Evolutionary conservation across 257 asterid genomes (phyloP).

Genomic region (Scutellaria minor): DNA sequence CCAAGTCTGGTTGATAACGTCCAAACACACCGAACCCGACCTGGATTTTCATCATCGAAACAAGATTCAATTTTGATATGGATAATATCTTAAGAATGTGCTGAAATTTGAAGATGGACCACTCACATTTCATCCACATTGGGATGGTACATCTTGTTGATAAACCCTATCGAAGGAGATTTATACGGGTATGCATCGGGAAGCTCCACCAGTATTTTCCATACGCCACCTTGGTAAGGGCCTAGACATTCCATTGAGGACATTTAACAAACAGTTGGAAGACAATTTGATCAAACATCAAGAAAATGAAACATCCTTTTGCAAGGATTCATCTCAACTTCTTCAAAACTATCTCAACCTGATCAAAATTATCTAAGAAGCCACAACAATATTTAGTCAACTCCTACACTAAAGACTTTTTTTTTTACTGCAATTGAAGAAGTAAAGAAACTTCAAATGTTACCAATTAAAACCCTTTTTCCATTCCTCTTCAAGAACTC

Average conservation of each 20-base stretch:
- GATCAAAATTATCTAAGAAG: neutral
- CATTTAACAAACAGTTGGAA: conserved; percentile 23
- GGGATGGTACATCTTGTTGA: conserved; percentile 94
- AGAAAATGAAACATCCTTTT: neutral
- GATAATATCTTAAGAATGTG: neutral
- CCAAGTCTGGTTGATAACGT: conserved; percentile 98
- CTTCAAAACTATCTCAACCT: conserved; percentile 1
- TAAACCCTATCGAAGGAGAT: conserved; percentile 95
- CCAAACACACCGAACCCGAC: conserved; percentile 97
- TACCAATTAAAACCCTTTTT: neutral
- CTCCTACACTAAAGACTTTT: neutral
- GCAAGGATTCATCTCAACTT: conserved; percentile 12
- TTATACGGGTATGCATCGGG: conserved; percentile 97
- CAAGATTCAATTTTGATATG: conserved; percentile 12
- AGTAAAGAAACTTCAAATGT: conserved; percentile 15
- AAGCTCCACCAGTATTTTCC: conserved; percentile 95
- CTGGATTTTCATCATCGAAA: conserved; percentile 49
- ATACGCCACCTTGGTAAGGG: conserved; percentile 90
- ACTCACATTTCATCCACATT: conserved; percentile 97
- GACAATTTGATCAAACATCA: neutral
- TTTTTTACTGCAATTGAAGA: conserved; percentile 22
- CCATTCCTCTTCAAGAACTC: conserved; percentile 14
- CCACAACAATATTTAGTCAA: conserved; percentile 19
- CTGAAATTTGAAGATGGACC: neutral
- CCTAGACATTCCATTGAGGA: conserved; percentile 56